phyloP scores from a whole-genome alignment of 2,329 filamentous ascomycete genomes.

The Beauveria caledonica region DNA sequence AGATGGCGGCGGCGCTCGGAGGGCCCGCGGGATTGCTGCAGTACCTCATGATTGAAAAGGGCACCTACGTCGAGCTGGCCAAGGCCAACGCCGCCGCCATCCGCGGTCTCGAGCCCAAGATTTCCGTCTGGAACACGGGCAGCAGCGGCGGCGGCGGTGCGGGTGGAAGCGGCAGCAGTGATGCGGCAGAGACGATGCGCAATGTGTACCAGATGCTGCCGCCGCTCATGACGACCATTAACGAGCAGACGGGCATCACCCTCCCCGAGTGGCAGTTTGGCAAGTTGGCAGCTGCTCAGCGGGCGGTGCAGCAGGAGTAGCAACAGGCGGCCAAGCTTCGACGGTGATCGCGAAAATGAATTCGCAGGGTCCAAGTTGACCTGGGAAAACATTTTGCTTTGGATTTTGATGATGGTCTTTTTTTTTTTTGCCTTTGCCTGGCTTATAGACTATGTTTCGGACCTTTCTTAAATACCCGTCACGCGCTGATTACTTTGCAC shows the following conservation, averaged over 20 bases:
- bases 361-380: background rate
- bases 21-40: constrained; percentile 71
- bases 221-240: constrained; percentile 72
- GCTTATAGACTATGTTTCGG: too few relatives aligned
- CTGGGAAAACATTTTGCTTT: background rate
- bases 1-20: constrained; percentile 64
- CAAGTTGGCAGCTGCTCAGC: constrained; percentile 27
- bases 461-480: too few relatives aligned
- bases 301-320: constrained; percentile 20
- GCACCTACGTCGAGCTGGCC: constrained; percentile 69
- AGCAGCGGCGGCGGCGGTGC: constrained; percentile 33
- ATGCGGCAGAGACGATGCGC: constrained; percentile 41
- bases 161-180: constrained; percentile 44
- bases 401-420: background rate
- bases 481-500: too few relatives aligned
- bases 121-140: constrained; percentile 83
- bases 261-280: constrained; percentile 71
- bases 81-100: constrained; percentile 70
- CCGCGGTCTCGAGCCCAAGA: constrained; percentile 75
- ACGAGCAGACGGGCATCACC: constrained; percentile 79
- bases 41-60: constrained; percentile 82
- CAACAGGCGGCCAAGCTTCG: constrained; percentile 4
- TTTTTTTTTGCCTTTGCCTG: background rate
- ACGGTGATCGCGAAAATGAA: background rate
- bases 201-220: constrained; percentile 81